A percentile compares a stretch with the other conserved stretches of the same genome.
phyloP scores from a whole-genome alignment of 192 early-diverging fungal species.

The Coemansia sp. region DNA sequence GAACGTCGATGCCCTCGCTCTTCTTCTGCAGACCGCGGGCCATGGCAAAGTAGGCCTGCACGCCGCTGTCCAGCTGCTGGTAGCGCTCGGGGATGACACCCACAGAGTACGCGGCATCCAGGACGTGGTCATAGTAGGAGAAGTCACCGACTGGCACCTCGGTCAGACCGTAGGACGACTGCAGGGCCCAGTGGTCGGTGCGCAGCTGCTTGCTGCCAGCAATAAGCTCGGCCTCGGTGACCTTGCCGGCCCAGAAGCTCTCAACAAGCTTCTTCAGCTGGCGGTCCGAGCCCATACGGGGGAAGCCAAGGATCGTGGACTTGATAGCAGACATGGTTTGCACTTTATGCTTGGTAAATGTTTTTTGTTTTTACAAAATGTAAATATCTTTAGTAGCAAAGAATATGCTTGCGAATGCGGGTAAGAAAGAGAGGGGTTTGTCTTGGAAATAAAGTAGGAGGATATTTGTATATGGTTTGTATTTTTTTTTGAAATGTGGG shows the following conservation, averaged over 20 bases:
- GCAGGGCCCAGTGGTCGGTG: constrained; percentile 71
- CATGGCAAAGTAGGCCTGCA: constrained; percentile 96
- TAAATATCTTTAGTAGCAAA: not conserved
- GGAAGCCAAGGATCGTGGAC: constrained; percentile 73
- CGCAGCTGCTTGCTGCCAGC: constrained; percentile 66
- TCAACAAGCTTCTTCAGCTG: constrained; percentile 96
- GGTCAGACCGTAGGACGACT: constrained; percentile 68
- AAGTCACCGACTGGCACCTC: constrained; percentile 93
- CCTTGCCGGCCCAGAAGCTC: constrained; percentile 87
- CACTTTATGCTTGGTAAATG: not conserved
- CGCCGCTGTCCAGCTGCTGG: constrained; percentile 54
- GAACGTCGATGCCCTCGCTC: constrained; percentile 77
- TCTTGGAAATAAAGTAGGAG: no score
- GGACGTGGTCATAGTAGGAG: constrained; percentile 92
- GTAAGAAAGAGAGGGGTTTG: no score
- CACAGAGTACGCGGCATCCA: constrained; percentile 63
- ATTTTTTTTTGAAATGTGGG: no score
- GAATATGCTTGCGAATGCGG: no score
- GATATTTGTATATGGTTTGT: no score
- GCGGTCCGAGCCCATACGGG: constrained; percentile 91
- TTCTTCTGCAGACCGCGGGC: constrained; percentile 87
- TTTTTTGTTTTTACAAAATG: not conserved
- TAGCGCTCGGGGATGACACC: constrained; percentile 68
- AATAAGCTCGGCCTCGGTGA: constrained; percentile 64
- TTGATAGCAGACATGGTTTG: constrained; percentile 40